Evolutionary conservation across 176 grass and related monocot genomes (phyloP), one percentile per base, ranked within the genome.

Genomic region (Areca catechu): DNA sequence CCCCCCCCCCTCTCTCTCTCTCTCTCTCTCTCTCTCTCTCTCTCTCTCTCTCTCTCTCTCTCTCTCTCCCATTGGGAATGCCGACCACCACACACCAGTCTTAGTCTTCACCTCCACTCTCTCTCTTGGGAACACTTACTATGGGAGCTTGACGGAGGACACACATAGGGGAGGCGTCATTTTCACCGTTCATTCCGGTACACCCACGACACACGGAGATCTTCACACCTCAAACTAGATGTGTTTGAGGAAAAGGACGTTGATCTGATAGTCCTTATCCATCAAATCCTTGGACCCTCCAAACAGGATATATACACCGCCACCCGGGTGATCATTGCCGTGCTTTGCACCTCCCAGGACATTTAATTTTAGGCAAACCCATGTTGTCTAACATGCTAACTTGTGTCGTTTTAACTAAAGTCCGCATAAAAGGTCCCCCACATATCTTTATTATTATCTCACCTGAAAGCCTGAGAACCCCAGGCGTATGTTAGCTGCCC

Each of bases 1-100:
- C 79, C 75, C n/a, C n/a, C n/a, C n/a, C n/a, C 82, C 20, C 59
- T 21, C 18, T 47, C 59, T 1, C 29, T 53, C 43, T 47, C 67
- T 49, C 20, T 28, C 16, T 29, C 37, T 29, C 43, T 50, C 55
- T 30, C 68, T 58, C 19, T 23, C 56, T 58, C 56, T 15, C 14
- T 58, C 22, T 17, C 9, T 5, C 22, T 21, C 56, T 15, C 16
- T 3, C 23, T 1, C 27, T 5, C 27, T 28, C 63, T 48, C 27
- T 25, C 79, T 72, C 82, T 28, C 53, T 9, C 53, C 12, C 18
- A 18, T 57, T 49, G 43, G 67, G 24, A 53, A 66, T 66, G 63
- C 15, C 50, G 63, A 66, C 50, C 50, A 30, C 24, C 29, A 22
- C 34, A 43, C 34, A 9, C 34, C 10, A 43, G 34, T 12, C 34